These are phyloP conservation scores for Blechomonas ayalai DNA, from an alignment of 208 protist genomes.

Conservation along the genomic window DNA sequence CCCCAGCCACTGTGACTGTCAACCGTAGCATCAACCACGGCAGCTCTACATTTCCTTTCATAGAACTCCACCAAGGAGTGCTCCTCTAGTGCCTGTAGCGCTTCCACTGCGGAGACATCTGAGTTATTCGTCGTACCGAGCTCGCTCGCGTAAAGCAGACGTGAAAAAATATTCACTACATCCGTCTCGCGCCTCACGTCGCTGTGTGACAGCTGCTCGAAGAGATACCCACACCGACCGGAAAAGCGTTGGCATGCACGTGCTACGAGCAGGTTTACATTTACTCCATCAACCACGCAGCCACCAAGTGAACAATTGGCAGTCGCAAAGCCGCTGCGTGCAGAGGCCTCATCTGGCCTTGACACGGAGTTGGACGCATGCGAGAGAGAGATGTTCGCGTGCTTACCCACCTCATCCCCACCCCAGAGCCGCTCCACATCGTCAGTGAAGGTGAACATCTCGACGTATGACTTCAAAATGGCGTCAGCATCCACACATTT, in stretches of 20 bases:
- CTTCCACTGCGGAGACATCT: slow-evolving; percentile 29
- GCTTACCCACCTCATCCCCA: not conserved
- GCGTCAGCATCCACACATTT: slow-evolving; percentile 25
- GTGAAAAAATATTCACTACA: slow-evolving; percentile 26
- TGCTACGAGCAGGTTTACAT: slow-evolving; percentile 43
- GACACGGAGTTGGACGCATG: too few relatives aligned
- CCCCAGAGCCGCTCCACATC: slow-evolving; percentile 53
- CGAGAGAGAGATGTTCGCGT: too few relatives aligned
- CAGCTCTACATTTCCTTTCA: slow-evolving; percentile 2
- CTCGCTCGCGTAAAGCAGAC: slow-evolving; percentile 42
- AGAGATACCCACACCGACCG: slow-evolving; percentile 39
- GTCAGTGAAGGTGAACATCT: slow-evolving; percentile 29
- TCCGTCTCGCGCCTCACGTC: slow-evolving; percentile 25
- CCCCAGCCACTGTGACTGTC: slow-evolving; percentile 3
- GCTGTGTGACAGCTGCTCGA: slow-evolving; percentile 29
- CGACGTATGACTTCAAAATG: slow-evolving; percentile 20
- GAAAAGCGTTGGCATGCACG: slow-evolving; percentile 44
- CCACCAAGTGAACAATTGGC: too few relatives aligned
- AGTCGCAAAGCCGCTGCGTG: too few relatives aligned
- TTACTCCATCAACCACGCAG: slow-evolving; percentile 23
- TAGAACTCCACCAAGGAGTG: slow-evolving; percentile 15
- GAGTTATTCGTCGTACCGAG: slow-evolving; percentile 19
- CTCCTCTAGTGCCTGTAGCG: slow-evolving; percentile 17
- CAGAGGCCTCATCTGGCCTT: too few relatives aligned
- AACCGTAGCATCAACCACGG: slow-evolving; percentile 13